Evolutionary conservation across 2,329 filamentous ascomycete genomes (phyloP), one percentile per base, ranked within the genome.

Genomic region (Tolypocladium cylindrosporum): DNA sequence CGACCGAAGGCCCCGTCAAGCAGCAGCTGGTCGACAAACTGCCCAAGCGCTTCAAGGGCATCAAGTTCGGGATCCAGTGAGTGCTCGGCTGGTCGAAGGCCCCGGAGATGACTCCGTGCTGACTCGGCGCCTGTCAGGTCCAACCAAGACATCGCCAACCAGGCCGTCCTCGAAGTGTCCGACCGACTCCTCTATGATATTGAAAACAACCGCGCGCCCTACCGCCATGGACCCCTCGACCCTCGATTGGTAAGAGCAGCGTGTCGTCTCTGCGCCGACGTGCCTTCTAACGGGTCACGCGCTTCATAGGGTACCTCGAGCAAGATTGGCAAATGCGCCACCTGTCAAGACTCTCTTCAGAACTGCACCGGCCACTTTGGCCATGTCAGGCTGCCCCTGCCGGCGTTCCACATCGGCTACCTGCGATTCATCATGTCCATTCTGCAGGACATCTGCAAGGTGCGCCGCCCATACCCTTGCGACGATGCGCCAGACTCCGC

Each of bases 281-380:
- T 34, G 34, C 21, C 51, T 7, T n/a, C 37, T 34, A 14, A 19
- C 27, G 34, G 31, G 43, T 61, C 43, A 61, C 54, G 31, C 21
- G 14, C 13, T 34, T 58, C 39, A 52, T 57, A 83, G 81, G 92
- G 92, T 63, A 94, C 90, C 3, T 96, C 92, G 19, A 90, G 85
- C 70, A 97, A 97, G 74, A 82, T 77, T 4, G 89, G 84, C 31
- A 81, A 78, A 59, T 99, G 94, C 71, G 78, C 84, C 50, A 97
- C 94, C 16, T 99, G 94, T 70, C 85, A 89, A 54, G 85, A 92
- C 68, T 82, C 85, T 19, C 78, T 97, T 37, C 84, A 91, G 66
- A 85, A 88, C 63, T 99, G 94, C 73, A 94, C 91, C 65, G 94
- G 94, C 14, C 94, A 99, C 73, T 99, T 97, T 68, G 94, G 94